Evolutionary conservation across 108 stramenopile species (phyloP), one percentile per base, ranked within the genome.

Genomic region (Cyclotella kingstonii): DNA sequence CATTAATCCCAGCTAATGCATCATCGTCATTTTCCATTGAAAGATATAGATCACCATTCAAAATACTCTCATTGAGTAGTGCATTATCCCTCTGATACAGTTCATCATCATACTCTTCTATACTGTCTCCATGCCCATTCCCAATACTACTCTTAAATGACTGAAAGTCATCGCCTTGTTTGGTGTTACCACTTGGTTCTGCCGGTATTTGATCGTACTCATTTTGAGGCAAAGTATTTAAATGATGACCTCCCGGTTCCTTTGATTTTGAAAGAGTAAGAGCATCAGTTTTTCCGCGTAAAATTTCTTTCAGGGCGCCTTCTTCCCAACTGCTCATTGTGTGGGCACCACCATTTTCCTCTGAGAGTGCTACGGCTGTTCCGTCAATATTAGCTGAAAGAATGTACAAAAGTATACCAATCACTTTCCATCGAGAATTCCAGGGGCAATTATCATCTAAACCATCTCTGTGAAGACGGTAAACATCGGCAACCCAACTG

Each of bases 401-500:
- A 23, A 81, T 83, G 63, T 78, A 83, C 40, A 71, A 60, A 44
- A 68, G 49, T 5, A 84, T 73, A 15, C 79, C 77, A 27, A 90
- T 57, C n/a, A 83, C 65, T 49, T 43, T 74, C 88, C 88, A 90
- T 42, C 61, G 63, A 35, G 69, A 58, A 59, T 66, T 73, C 84
- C 88, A 90, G 15, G 60, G 45, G 21, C 53, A 50, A 2, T 71
- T 21, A 14, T 50, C 34, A 33, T 73, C 57, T 17, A 31, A 10
- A 23, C 51, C 35, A 63, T 79, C 65, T 44, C 88, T 56, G 40
- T 80, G 85, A 12, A 76, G 14, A 14, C 70, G 49, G 49, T 87
- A 92, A 19, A 84, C 76, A 25, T 70, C 59, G 21, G 80, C 84
- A n/a, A 89, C 86, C 70, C 77, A 87, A 19, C 75, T 68, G 57